Evolutionary conservation across 164 flowering plant genomes (phyloP), one percentile per base, ranked within the genome.

Genomic region (Annona squamosa): DNA sequence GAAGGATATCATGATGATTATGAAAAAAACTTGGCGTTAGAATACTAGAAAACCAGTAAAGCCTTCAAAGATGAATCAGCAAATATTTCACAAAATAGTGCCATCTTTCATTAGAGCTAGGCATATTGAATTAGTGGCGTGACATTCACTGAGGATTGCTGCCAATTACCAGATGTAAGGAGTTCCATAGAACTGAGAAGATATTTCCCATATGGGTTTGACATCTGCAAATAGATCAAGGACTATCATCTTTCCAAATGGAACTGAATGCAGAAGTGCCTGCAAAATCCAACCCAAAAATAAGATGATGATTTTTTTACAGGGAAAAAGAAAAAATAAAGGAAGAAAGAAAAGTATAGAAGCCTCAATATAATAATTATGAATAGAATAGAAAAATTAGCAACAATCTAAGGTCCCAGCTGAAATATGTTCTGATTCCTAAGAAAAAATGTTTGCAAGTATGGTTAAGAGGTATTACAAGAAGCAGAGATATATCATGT

Each of bases 201-300:
- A 91, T 42, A 76, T 84, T 71, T 76, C 79, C 98, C 99, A 95
- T 71, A 95, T 83, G 26, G 98, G 97, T 79, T 89, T 91, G 81
- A 85, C 99, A 65, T 95, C 99, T 74, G 98, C 99, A 89, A 93
- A 95, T 72, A 95, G 88, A 85, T 93, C 99, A 75, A 95, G 91
- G 79, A 93, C 99, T 71, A 95, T 84, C 99, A 95, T 91, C 88
- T 91, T 95, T 75, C 99, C 99, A 79, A 79, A 79, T 52, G 99
- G 99, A 77, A 95, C 98, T 63, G 99, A 91, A 81, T 91, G 99
- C 59, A 95, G 80, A 80, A 95, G 96, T 76, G 98, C 99, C 99
- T 95, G 89, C 71, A 72, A 81, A 16, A 76, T 46, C 66, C 64
- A 75, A 72, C 64, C 19, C 42, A 4, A 19, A 19, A 42, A 71